phyloP scores from a whole-genome alignment of 1,139 yeast species.

The Zygotorulaspora mrakii region DNA sequence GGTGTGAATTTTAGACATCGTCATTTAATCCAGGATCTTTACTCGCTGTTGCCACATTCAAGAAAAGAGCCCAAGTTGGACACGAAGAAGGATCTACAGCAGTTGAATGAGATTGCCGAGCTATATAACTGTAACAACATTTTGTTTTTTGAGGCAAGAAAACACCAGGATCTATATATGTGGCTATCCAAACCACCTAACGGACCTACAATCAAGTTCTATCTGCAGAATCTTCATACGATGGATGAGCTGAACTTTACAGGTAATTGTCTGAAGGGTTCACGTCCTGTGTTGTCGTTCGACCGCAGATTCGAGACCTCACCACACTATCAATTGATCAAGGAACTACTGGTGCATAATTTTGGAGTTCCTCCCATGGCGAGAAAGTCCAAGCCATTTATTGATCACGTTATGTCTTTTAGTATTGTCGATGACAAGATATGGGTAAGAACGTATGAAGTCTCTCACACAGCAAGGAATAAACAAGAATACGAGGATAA shows the following conservation, averaged over 20 bases:
- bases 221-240: slow-evolving; percentile 90
- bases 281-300: slow-evolving; percentile 91
- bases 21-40: slow-evolving; percentile 81
- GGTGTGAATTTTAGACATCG: slow-evolving; percentile 95
- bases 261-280: slow-evolving; percentile 93
- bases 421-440: slow-evolving; percentile 89
- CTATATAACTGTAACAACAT: slow-evolving; percentile 95
- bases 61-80: slow-evolving; percentile 96
- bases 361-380: slow-evolving; percentile 97
- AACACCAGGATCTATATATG: slow-evolving; percentile 90
- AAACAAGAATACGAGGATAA: slow-evolving; percentile 46
- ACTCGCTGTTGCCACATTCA: slow-evolving; percentile 83
- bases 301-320: slow-evolving; percentile 69
- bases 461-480: slow-evolving; percentile 60
- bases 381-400: slow-evolving; percentile 90
- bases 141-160: slow-evolving; percentile 91
- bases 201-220: slow-evolving; percentile 95
- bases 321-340: slow-evolving; percentile 68
- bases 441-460: slow-evolving; percentile 95
- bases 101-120: slow-evolving; percentile 93
- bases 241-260: slow-evolving; percentile 94
- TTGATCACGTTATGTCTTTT: slow-evolving; percentile 92
- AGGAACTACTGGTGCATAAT: slow-evolving; percentile 78
- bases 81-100: slow-evolving; percentile 82
- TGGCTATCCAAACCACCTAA: slow-evolving; percentile 97